Conservation (phyloP, 108 stramenopile genomes). For the Cyclostephanos tholiformis region DNA sequence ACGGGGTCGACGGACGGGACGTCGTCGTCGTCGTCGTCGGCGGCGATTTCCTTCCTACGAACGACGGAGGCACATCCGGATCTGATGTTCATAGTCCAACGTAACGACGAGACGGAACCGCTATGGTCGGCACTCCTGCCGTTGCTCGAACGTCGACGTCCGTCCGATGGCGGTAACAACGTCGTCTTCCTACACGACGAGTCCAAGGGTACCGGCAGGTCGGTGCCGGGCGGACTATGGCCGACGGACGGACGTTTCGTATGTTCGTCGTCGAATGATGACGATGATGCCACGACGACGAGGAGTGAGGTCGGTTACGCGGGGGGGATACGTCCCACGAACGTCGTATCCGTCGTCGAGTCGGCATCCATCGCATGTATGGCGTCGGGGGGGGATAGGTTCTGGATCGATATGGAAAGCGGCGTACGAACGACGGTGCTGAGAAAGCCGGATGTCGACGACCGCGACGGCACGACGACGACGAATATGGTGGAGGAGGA, state of each 20-base stretch:
- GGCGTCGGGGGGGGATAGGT: conserved; percentile 38
- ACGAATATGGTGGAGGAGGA: conserved; percentile 49
- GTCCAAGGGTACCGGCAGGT: conserved; percentile 80
- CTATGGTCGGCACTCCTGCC: conserved; percentile 78
- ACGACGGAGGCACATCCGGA: conserved; percentile 50
- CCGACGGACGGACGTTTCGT: conserved; percentile 44
- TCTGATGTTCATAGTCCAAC: conserved; percentile 93
- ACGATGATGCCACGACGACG: too few species aligned
- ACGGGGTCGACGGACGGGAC: not conserved
- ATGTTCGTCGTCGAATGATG: conserved; percentile 2
- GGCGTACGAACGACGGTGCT: conserved; percentile 60
- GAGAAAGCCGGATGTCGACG: not conserved
- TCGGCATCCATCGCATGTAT: conserved; percentile 42
- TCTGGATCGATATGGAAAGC: conserved; percentile 95
- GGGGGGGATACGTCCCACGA: conserved; percentile 89
- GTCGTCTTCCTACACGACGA: conserved; percentile 84
- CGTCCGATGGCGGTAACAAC: conserved; percentile 42
- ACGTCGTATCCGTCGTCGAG: conserved; percentile 60
- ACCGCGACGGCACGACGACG: conserved; percentile 33
- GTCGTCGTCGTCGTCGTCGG: conserved; percentile 15
- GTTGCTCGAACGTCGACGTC: not conserved
- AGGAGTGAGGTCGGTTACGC: conserved; percentile 76
- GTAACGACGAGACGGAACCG: conserved; percentile 84
- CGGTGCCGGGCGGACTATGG: conserved; percentile 43
- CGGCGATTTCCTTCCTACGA: conserved; percentile 34